Evolutionary conservation across 768 basidiomycete genomes (phyloP), one percentile per base, ranked within the genome.

Genomic region (Boletellus emodensis): DNA sequence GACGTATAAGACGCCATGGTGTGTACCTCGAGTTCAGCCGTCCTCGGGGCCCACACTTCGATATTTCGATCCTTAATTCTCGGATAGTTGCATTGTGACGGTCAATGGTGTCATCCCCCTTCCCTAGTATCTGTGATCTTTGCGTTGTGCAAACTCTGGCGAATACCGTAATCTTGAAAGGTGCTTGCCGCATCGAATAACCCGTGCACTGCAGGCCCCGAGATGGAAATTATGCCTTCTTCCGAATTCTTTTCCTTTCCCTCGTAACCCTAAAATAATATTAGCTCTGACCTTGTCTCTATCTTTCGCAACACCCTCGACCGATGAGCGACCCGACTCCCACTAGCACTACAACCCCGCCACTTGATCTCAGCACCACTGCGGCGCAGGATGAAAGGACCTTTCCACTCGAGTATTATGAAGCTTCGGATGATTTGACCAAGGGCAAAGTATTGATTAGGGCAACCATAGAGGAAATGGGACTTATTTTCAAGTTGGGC

Each of bases 381-480:
- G 4, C 20, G 8, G 10, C 6, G 2, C 56, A 10, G 10, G 24
- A 24, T 6, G 24, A 6, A 6, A 24, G 3, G 3, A 45, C 47
- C 4, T 56, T 49, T 3, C 57, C 57, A 32, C 38, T 36, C 17
- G 42, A 44, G 2, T 56, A 58, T n/a, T 18, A 56, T 28, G 22
- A 35, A 0, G 9, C 10, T 1, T 22, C 5, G 1, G 28, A 13
- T 11, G 22, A 20, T 30, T 0, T 58, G 17, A 20, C 0, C 18
- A 58, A 40, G 18, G 56, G 56, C 6, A 15, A 4, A 8, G 0
- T 49, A 15, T 17, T 59, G 11, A 26, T 59, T 2, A 10, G 0
- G 9, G 44, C 49, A 14, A 59, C 57, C 3, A 15, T 54, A 9
- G 26, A 53, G 0, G 56, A 58, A 15, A 50, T 57, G 46, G 11